Percentiles rank a stretch among this genome's conserved stretches.
Conservation (phyloP, 129 eudicot genomes). For the Ambrosia trifida region DNA sequence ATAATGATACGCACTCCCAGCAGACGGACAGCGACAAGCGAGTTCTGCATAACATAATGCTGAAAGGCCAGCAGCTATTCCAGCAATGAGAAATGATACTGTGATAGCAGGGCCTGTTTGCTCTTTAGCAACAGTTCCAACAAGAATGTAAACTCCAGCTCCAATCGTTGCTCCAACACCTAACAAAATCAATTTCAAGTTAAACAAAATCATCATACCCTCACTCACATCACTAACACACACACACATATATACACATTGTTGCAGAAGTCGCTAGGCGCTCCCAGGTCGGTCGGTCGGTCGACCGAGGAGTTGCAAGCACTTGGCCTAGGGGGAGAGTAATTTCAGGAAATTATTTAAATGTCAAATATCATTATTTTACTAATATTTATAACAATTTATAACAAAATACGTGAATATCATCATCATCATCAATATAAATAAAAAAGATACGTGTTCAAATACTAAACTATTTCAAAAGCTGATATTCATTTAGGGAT, state of each 20-base stretch:
- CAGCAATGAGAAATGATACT: conserved; percentile 90
- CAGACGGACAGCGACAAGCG: conserved; percentile 99
- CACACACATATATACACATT: not conserved
- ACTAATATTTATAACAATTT: too few relatives aligned
- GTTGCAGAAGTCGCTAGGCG: not conserved
- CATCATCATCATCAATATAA: too few relatives aligned
- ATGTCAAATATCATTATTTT: too few relatives aligned
- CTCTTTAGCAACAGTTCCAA: conserved; percentile 96
- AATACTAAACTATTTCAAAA: too few relatives aligned
- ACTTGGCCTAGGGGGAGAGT: too few relatives aligned
- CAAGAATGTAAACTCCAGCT: conserved; percentile 97
- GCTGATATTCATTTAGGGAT: too few relatives aligned
- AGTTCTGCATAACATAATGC: conserved; percentile 99
- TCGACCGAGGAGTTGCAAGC: too few relatives aligned
- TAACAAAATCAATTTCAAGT: conserved; percentile 25
- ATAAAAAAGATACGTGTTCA: too few relatives aligned
- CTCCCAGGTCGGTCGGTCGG: too few relatives aligned
- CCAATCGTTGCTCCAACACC: conserved; percentile 99
- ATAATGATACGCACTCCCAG: conserved; percentile 99
- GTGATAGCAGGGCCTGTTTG: conserved; percentile 96
- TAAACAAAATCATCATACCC: not conserved
- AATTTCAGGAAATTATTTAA: too few relatives aligned
- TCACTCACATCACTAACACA: conserved; percentile 11
- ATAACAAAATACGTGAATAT: too few relatives aligned
- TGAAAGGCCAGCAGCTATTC: conserved; percentile 98